Evolutionary conservation across 2,329 filamentous ascomycete genomes (phyloP).

Genomic region (Nannizziopsis arthrosporioides): DNA sequence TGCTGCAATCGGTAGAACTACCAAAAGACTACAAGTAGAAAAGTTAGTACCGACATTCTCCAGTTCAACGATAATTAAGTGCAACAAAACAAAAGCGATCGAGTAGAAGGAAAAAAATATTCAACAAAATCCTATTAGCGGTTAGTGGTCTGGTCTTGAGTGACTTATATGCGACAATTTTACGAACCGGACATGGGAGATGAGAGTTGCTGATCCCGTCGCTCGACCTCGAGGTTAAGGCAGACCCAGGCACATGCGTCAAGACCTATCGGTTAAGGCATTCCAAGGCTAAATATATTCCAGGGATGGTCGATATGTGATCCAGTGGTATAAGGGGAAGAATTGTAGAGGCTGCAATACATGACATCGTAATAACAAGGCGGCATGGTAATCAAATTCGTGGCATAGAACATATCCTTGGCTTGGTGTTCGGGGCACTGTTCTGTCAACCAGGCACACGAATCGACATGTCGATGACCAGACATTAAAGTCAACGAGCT

Average conservation of each 20-base stretch:
- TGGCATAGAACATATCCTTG: constrained; percentile 2
- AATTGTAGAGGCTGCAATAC: constrained; percentile 1
- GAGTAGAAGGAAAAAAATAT: constrained; percentile 1
- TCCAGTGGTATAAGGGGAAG: neutral
- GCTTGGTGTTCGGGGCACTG: neutral
- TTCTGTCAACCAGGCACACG: constrained; percentile 12
- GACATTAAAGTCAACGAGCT: constrained; percentile 2
- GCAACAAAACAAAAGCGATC: neutral
- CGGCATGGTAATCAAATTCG: neutral
- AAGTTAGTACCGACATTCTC: constrained; percentile 12
- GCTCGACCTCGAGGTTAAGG: no score
- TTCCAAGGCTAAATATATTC: no score
- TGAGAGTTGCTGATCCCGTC: neutral
- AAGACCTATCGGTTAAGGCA: no score
- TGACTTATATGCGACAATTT: neutral
- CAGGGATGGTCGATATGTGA: no score
- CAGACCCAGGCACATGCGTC: no score
- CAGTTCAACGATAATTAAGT: constrained; percentile 1
- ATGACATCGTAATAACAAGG: constrained; percentile 8
- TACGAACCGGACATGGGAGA: constrained; percentile 1
- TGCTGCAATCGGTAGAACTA: neutral
- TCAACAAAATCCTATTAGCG: neutral
- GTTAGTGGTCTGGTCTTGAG: neutral
- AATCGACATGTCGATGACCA: constrained; percentile 2
- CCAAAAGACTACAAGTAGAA: constrained; percentile 5